Evolutionary conservation across 2,329 filamentous ascomycete genomes (phyloP), one percentile per base, ranked within the genome.

Genomic region (Ascosphaera acerosa): DNA sequence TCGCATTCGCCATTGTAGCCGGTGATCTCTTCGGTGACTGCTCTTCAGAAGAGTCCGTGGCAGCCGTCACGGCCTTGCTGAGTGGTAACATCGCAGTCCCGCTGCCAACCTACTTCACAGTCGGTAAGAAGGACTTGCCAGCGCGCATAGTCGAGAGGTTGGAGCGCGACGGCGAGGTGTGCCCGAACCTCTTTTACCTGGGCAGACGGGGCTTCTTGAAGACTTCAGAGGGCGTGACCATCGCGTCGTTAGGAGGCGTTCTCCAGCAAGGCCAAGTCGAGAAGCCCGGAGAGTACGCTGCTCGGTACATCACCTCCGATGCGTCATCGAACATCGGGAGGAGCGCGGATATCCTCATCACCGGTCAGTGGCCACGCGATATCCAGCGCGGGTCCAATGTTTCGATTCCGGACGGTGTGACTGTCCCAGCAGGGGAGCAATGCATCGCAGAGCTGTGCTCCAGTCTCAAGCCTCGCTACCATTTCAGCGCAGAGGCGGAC

Each of bases 141-240:
- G 51, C 59, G 3, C 54, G 58, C 18, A 65, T 92, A 15, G 58
- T 75, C 14, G 66, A 76, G 44, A 81, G 70, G 47, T 62, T 94
- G 32, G 64, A 78, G 44, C 63, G 64, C 19, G 67, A 75, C 37
- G 72, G 62, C 37, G 68, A 74, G 43, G 62, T 97, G 12, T 91
- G 81, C 47, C 64, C 73, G n/a, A 94, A 97, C 46, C 64, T 97
- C 7, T 77, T 78, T 51, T 90, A 75, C 44, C 65, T 97, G 1
- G 82, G 77, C 34, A 89, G 87, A 51, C 72, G 80, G 43, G 78
- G 76, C 37, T 71, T 74, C 10, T 74, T 80, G 32, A 94, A 87
- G 49, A 94, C 84, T 0, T 74, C 76, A 0, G 82, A 92, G 40
- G 84, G 82, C 1, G 60, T 94, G 29, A 70, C 75, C 31, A 81